These are phyloP conservation scores for Megacollybia marginata DNA, from an alignment of 768 basidiomycete species.

Conservation along the genomic window DNA sequence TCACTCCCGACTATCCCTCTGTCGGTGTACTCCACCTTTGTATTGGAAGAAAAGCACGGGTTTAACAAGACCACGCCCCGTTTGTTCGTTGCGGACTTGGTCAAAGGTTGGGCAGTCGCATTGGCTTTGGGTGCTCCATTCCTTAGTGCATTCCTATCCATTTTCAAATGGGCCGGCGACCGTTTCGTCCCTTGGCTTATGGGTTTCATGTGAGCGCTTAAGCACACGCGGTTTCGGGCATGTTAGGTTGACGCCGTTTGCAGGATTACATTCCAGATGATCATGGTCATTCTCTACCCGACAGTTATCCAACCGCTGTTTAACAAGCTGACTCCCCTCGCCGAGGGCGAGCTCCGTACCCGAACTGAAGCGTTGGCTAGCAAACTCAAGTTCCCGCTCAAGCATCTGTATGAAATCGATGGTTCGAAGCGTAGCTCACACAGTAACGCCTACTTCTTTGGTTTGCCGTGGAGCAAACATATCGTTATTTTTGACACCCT, in stretches of 20 bases:
- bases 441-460: slow-evolving; percentile 98
- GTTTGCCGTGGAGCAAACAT: slow-evolving; percentile 92
- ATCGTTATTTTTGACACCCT: slow-evolving; percentile 97
- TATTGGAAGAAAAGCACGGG: slow-evolving; percentile 90
- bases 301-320: slow-evolving; percentile 91
- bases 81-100: slow-evolving; percentile 70
- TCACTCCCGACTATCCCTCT: slow-evolving; percentile 69
- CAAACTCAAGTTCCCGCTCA: slow-evolving; percentile 88
- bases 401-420: slow-evolving; percentile 93
- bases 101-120: slow-evolving; percentile 74
- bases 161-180: slow-evolving; percentile 92
- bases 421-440: slow-evolving; percentile 94
- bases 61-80: slow-evolving; percentile 90
- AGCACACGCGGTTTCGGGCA: neutral
- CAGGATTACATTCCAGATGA: slow-evolving; percentile 76
- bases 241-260: neutral
- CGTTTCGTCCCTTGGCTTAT: slow-evolving; percentile 91
- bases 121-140: slow-evolving; percentile 77
- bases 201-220: slow-evolving; percentile 70
- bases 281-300: slow-evolving; percentile 79
- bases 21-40: slow-evolving; percentile 82
- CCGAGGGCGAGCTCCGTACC: slow-evolving; percentile 65
- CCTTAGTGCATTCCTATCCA: slow-evolving; percentile 77
- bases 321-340: slow-evolving; percentile 91
- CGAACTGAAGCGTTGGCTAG: slow-evolving; percentile 73